A percentile compares a stretch with the other conserved stretches of the same genome.
These are phyloP conservation scores for Penicillium sp. DNA, from an alignment of 2,329 filamentous ascomycete species.

Conservation along the genomic window DNA sequence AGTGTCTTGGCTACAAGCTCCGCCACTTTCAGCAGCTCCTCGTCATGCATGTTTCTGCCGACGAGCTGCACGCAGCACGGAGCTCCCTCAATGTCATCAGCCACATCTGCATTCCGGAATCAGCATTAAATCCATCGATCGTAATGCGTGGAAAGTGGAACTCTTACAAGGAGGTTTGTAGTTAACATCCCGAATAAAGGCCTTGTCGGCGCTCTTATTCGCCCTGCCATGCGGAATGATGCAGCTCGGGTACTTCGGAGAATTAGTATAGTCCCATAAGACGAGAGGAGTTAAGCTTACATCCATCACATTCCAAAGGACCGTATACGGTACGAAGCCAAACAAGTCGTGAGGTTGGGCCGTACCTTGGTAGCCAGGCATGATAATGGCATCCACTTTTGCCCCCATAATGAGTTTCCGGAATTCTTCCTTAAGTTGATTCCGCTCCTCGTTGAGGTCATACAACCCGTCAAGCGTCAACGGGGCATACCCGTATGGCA, in stretches of 20 bases:
- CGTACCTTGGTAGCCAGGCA: slow-evolving; percentile 49
- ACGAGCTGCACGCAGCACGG: not conserved
- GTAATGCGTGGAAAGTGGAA: not conserved
- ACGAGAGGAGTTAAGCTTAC: slow-evolving; percentile 30
- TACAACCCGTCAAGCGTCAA: slow-evolving; percentile 42
- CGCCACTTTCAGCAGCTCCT: not conserved
- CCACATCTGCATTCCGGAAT: not conserved
- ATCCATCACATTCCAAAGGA: slow-evolving; percentile 52
- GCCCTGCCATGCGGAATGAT: slow-evolving; percentile 47
- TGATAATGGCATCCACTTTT: slow-evolving; percentile 51
- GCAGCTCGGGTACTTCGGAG: slow-evolving; percentile 47
- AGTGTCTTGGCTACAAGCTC: not conserved
- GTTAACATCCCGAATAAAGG: slow-evolving; percentile 12
- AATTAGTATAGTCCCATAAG: not conserved
- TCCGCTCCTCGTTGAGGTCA: slow-evolving; percentile 43
- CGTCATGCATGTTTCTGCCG: slow-evolving; percentile 1
- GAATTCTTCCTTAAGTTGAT: slow-evolving; percentile 38
- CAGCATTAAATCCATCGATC: not conserved
- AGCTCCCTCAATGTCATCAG: not conserved
- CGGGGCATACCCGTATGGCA: slow-evolving; percentile 6
- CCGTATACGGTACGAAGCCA: slow-evolving; percentile 34
- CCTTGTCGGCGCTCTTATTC: slow-evolving; percentile 39
- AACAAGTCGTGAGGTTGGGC: slow-evolving; percentile 53
- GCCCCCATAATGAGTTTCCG: slow-evolving; percentile 41
- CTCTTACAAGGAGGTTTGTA: slow-evolving; percentile 18